Evolutionary conservation across 345 rosid genomes (phyloP), one percentile per base, ranked within the genome.

Genomic region (Passiflora organensis): DNA sequence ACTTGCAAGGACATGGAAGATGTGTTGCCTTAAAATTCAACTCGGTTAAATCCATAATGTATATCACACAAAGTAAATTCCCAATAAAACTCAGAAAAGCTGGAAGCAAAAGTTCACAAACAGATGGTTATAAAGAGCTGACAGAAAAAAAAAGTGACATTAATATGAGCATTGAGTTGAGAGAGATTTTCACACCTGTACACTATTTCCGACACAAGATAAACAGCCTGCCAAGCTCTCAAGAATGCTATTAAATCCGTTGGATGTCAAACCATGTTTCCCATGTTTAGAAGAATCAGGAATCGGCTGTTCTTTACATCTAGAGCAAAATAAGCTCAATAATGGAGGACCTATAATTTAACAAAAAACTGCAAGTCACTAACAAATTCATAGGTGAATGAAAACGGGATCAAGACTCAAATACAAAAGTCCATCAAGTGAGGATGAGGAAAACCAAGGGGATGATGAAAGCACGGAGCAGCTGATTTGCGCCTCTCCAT

Each of bases 171-270:
- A n/a, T n/a, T n/a, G n/a, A n/a, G n/a, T n/a, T n/a, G n/a, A n/a
- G n/a, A n/a, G n/a, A n/a, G n/a, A n/a, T n/a, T n/a, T n/a, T n/a
- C n/a, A n/a, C n/a, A 85, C 89, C 72, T 72, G 69, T 53, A 73
- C 20, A 21, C 59, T 32, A 62, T 55, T 70, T 64, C 84, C 80
- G 18, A 69, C 51, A 70, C 77, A 76, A 56, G 76, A 44, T 28
- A 86, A 19, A 66, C 96, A 93, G 57, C 75, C 81, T 51, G 87
- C 94, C 82, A 93, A 69, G 43, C 94, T 83, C 53, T 77, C 80
- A 16, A 82, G 77, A 76, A 84, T 71, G 56, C 56, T 46, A 63
- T 60, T 51, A 61, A 77, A 72, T 60, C 36, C 70, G 60, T 69
- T 56, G 34, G 43, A 51, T 43, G 51, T 49, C 18, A 68, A 58